Percentiles rank a stretch among this genome's conserved stretches.
Conservation (phyloP, 1,284 basidiomycete genomes). For the Exsudoporus floridanus region DNA sequence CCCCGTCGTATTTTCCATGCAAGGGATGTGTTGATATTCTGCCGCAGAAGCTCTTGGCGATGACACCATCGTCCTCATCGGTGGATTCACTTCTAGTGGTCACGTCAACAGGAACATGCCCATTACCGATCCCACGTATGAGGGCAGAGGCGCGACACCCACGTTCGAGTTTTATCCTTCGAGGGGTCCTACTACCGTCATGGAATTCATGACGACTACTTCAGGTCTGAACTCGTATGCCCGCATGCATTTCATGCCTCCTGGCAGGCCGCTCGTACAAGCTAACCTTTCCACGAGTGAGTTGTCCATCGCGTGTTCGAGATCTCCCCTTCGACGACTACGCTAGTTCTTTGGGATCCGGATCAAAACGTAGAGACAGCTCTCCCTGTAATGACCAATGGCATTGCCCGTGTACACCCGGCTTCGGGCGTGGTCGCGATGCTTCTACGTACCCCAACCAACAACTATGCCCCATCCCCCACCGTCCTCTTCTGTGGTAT, state of each 20-base stretch:
- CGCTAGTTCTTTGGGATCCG: conserved; percentile 59
- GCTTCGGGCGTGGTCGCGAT: conserved; percentile 88
- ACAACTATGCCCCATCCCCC: conserved; percentile 84
- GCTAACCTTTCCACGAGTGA: conserved; percentile 52
- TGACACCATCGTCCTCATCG: too few relatives aligned
- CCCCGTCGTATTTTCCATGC: conserved; percentile 65
- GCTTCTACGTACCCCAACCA: conserved; percentile 85
- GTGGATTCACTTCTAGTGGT: too few relatives aligned
- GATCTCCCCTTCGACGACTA: conserved; percentile 8
- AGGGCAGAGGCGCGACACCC: conserved; percentile 45
- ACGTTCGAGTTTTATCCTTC: conserved; percentile 50
- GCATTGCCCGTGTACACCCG: conserved; percentile 84
- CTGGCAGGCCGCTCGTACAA: conserved; percentile 51
- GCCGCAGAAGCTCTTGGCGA: conserved; percentile 72
- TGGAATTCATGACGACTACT: conserved; percentile 40
- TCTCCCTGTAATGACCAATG: conserved; percentile 58
- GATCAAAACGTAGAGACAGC: conserved; percentile 60
- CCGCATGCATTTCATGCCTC: conserved; percentile 56
- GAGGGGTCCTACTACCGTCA: conserved; percentile 39
- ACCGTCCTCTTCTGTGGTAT: too few relatives aligned
- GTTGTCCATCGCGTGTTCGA: background rate
- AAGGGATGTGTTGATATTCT: conserved; percentile 81
- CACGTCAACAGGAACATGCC: conserved; percentile 83
- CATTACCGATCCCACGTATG: conserved; percentile 58
- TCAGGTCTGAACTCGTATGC: conserved; percentile 59